Percentiles rank a stretch among this genome's conserved stretches.
These are phyloP conservation scores for Metschnikowia anglica DNA, from an alignment of 805 yeast species.

Conservation along the genomic window DNA sequence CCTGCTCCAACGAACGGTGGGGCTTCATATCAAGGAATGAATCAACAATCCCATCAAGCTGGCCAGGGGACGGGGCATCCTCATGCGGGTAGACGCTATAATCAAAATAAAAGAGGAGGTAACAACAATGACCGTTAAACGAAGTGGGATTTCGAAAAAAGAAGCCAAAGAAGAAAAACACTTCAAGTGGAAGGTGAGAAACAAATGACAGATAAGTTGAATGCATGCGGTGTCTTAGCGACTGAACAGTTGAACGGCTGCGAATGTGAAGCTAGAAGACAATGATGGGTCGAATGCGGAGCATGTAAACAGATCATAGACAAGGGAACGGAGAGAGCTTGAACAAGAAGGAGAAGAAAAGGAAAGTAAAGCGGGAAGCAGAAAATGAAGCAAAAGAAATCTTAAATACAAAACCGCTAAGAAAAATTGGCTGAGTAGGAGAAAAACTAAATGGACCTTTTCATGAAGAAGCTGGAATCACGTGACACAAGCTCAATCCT, in stretches of 20 bases:
- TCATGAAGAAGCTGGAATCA: no score
- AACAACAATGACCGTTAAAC: conserved; percentile 2
- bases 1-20: conserved; percentile 32
- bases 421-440: not conserved
- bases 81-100: conserved; percentile 16
- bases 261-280: not conserved
- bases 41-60: conserved; percentile 8
- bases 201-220: no score
- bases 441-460: no score
- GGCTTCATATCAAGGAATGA: conserved; percentile 17
- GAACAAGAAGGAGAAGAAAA: not conserved
- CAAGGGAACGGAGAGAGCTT: not conserved
- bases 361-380: not conserved
- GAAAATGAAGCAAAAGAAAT: not conserved
- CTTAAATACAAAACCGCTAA: not conserved
- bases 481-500: no score
- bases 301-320: not conserved
- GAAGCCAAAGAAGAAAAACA: not conserved
- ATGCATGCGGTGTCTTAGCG: no score
- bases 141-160: not conserved
- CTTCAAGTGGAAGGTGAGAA: no score
- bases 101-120: conserved; percentile 13
- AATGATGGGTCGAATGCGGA: not conserved
- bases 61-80: conserved; percentile 9
- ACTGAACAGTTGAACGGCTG: no score